Percentiles rank a stretch among this genome's conserved stretches.
Conservation (phyloP, 352 stramenopile genomes). For the Aphanomyces invadans region DNA sequence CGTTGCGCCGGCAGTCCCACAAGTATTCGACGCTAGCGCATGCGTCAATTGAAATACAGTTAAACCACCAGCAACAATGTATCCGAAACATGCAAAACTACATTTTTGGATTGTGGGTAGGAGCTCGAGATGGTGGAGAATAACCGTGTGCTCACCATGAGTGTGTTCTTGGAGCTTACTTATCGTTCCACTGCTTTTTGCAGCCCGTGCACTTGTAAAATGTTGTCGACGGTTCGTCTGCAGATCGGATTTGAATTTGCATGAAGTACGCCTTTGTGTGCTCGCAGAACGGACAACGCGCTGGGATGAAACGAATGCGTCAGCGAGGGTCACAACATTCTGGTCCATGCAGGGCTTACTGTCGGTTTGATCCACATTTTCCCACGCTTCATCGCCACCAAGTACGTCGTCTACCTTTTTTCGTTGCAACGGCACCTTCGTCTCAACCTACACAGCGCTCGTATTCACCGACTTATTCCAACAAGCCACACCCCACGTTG, state of each 20-base stretch:
- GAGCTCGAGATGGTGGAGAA: not conserved
- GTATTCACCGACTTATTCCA: not conserved
- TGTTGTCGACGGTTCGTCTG: slow-evolving; percentile 97
- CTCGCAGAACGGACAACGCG: slow-evolving; percentile 92
- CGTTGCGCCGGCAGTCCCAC: not conserved
- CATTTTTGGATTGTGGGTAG: no score
- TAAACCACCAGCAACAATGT: no score
- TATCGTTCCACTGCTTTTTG: slow-evolving; percentile 95
- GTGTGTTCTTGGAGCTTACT: slow-evolving; percentile 9
- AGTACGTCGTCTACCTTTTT: slow-evolving; percentile 99
- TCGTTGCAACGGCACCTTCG: slow-evolving; percentile 85
- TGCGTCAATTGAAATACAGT: no score
- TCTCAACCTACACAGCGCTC: slow-evolving; percentile 39
- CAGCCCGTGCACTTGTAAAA: slow-evolving; percentile 99
- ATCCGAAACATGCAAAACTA: no score
- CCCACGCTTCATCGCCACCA: slow-evolving; percentile 94
- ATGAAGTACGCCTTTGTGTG: slow-evolving; percentile 99
- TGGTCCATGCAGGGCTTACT: slow-evolving; percentile 36
- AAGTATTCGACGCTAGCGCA: slow-evolving; percentile 6
- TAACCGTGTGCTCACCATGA: not conserved
- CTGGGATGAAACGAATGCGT: slow-evolving; percentile 38
- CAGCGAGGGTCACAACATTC: not conserved
- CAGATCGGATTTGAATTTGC: slow-evolving; percentile 99
- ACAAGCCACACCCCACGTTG: no score
- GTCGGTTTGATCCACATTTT: slow-evolving; percentile 97